Percentiles rank a stretch among this genome's conserved stretches.
Conservation (phyloP, 83 land plant species). For the Picea engelmannii region DNA sequence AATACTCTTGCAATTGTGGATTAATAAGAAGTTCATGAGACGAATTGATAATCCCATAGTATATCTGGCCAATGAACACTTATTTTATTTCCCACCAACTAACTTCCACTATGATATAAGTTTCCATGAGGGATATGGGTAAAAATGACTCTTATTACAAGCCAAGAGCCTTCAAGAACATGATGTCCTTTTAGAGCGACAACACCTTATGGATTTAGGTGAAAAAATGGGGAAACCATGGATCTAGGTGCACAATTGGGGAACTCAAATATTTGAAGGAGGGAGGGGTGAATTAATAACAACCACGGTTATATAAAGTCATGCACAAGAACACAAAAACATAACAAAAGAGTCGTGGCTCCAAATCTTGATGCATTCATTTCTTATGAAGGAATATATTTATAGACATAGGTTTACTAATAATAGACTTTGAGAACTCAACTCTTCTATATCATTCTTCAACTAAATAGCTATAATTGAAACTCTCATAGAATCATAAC, state of each 20-base stretch:
- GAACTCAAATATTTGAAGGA: not conserved
- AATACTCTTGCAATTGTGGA: not conserved
- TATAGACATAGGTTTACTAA: too few species aligned
- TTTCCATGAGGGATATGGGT: conserved; percentile 77
- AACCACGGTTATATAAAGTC: too few species aligned
- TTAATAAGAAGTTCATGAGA: conserved; percentile 11
- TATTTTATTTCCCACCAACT: conserved; percentile 40
- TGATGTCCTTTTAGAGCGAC: conserved; percentile 63
- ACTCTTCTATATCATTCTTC: too few species aligned
- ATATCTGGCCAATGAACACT: conserved; percentile 20
- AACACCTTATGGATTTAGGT: conserved; percentile 45
- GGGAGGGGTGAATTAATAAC: too few species aligned
- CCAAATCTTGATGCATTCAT: too few species aligned
- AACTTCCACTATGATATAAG: conserved; percentile 35
- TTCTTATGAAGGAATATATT: too few species aligned
- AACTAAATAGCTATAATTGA: too few species aligned
- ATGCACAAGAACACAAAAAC: too few species aligned
- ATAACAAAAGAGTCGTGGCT: too few species aligned
- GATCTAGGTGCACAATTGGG: conserved; percentile 19
- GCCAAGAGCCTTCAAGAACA: conserved; percentile 78
- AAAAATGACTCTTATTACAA: conserved; percentile 81
- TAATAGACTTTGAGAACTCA: too few species aligned
- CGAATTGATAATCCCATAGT: not conserved
- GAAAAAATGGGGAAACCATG: too few species aligned
- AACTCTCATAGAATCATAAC: too few species aligned